Evolutionary conservation across 441 rosid species (phyloP), one percentile per base, ranked within the genome.

Genomic region (Manihot esculenta): DNA sequence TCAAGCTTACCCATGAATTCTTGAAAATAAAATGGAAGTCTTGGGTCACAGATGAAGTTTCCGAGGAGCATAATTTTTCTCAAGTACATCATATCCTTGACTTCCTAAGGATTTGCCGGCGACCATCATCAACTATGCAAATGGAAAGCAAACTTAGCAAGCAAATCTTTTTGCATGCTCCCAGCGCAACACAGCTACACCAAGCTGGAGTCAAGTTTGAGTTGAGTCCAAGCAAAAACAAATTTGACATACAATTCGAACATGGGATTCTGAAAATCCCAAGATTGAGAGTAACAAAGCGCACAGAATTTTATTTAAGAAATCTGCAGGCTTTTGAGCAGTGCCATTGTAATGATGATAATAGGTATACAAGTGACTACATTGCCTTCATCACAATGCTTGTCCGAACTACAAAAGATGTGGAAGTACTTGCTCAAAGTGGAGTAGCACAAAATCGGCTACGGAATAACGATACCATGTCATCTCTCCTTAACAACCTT

Each of bases 331-430:
- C 21, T 1, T 49, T 49, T 49, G 54, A 49, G 54, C 54, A 49
- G 7, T 49, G 20, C 33, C 33, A 30, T 18, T 20, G 33, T 2
- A n/a, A n/a, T n/a, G 23, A 8, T 0, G 58, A 48, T 2, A 7
- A 35, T 6, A 7, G 15, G 4, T 3, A 45, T 15, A 21, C 53
- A 12, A 50, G 7, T 42, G 41, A 65, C 20, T 75, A 64, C 45
- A 24, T 70, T 57, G n/a, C 27, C 9, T 14, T 70, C n/a, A 24
- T 70, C 20, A 44, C 7, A 33, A 18, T 33, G 44, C 78, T 75
- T 3, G 42, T 38, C 7, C 33, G 18, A 11, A 18, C 61, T 49
- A 15, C 55, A 0, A 35, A 62, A 20, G 77, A 74, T 55, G 59
- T 49, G 8, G 57, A 74, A 26, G 18, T 42, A 10, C 68, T 68